Conservation (phyloP, 2,329 filamentous ascomycete species). For the Fusarium paranaense region DNA sequence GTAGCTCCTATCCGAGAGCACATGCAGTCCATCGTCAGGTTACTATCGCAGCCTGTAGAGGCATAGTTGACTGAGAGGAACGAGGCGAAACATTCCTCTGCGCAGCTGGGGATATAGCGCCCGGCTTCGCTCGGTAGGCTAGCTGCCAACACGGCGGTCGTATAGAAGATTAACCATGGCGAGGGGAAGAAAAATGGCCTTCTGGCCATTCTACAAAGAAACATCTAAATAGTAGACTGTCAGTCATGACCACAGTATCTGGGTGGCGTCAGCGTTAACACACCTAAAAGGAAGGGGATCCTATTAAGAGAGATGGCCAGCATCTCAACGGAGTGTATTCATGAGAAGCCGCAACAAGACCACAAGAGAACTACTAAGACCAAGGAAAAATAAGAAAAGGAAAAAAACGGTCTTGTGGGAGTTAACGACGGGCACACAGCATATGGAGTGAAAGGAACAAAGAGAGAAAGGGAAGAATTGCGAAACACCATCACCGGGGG, state of each 20-base stretch:
- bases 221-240: conserved; percentile 50
- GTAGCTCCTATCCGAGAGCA: conserved; percentile 69
- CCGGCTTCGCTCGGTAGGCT: conserved; percentile 54
- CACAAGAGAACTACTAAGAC: conserved; percentile 24
- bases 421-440: conserved; percentile 25
- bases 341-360: conserved; percentile 38
- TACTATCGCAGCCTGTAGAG: conserved; percentile 58
- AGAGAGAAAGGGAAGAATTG: conserved; percentile 23
- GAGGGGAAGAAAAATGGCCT: conserved; percentile 47
- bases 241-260: not conserved
- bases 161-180: conserved; percentile 48
- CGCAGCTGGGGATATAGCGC: conserved; percentile 67
- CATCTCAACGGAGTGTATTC: conserved; percentile 50
- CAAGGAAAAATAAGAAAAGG: conserved; percentile 12
- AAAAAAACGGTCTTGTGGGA: conserved; percentile 21
- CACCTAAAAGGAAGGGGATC: conserved; percentile 43
- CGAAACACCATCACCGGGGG: conserved; percentile 29
- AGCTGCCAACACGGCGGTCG: conserved; percentile 43
- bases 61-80: conserved; percentile 73
- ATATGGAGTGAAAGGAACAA: conserved; percentile 12
- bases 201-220: conserved; percentile 57
- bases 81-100: conserved; percentile 68
- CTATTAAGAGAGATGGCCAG: conserved; percentile 49
- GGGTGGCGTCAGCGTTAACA: conserved; percentile 2
- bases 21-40: conserved; percentile 69